Percentiles rank a stretch among this genome's conserved stretches.
These are phyloP conservation scores for Skeletonema potamos DNA, from an alignment of 108 stramenopile genomes.

Conservation along the genomic window DNA sequence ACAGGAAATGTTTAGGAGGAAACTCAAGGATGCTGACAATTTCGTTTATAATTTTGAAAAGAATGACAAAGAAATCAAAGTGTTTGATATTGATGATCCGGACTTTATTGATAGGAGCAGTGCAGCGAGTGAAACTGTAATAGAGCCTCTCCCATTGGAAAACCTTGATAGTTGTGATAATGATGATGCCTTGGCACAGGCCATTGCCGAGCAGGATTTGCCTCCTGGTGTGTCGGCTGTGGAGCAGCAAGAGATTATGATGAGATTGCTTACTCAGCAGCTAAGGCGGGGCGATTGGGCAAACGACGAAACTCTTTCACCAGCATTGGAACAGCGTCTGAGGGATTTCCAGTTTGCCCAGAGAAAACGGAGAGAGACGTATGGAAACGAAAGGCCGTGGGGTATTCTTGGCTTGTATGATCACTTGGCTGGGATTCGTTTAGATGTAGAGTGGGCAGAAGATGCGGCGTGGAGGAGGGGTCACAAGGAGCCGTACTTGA, in stretches of 20 bases:
- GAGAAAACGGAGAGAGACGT: constrained; percentile 70
- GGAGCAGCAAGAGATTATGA: constrained; percentile 48
- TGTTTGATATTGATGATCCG: neutral
- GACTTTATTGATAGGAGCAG: neutral
- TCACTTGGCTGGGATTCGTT: constrained; percentile 65
- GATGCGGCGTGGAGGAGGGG: constrained; percentile 80
- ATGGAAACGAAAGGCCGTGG: constrained; percentile 65
- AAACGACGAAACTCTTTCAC: constrained; percentile 15
- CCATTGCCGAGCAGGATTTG: constrained; percentile 39
- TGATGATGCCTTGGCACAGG: constrained; percentile 36
- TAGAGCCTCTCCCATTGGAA: neutral
- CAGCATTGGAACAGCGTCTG: constrained; percentile 61
- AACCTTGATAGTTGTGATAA: neutral
- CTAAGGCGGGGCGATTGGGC: constrained; percentile 32
- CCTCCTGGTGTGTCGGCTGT: constrained; percentile 41
- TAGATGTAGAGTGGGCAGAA: constrained; percentile 88
- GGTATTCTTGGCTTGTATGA: constrained; percentile 84
- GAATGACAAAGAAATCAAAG: neutral
- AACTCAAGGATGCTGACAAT: neutral
- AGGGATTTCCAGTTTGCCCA: constrained; percentile 86
- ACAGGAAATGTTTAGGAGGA: neutral
- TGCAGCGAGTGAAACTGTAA: neutral
- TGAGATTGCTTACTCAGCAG: constrained; percentile 43
- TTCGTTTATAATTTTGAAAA: neutral
- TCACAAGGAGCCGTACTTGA: constrained; percentile 66